Percentiles rank a stretch among this genome's conserved stretches.
Evolutionary conservation across 2,329 filamentous ascomycete species (phyloP).

Genomic region (Colletotrichum navitas): DNA sequence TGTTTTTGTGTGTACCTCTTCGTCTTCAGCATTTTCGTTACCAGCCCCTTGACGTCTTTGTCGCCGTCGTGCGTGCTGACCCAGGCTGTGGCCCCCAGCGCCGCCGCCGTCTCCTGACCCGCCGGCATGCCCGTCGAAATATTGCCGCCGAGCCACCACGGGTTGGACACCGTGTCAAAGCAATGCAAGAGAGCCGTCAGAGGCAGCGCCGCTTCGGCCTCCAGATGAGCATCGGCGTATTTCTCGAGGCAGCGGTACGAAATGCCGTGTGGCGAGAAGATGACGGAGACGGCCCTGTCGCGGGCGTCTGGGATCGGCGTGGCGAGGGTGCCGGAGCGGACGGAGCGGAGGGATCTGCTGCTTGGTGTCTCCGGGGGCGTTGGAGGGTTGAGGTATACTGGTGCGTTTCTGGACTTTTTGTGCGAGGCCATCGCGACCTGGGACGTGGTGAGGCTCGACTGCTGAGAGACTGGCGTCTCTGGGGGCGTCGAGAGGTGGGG

Average conservation of each 20-base stretch:
- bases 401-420: constrained; percentile 36
- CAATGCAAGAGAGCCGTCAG: constrained; percentile 74
- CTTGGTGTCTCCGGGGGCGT: constrained; percentile 54
- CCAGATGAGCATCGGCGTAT: constrained; percentile 69
- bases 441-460: constrained; percentile 33
- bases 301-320: constrained; percentile 48
- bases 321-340: constrained; percentile 53
- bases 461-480: constrained; percentile 46
- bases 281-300: constrained; percentile 66
- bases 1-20: constrained; percentile 59
- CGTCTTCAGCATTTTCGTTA: constrained; percentile 63
- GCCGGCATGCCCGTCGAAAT: constrained; percentile 68
- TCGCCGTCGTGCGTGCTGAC: constrained; percentile 72
- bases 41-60: constrained; percentile 67
- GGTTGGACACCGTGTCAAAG: constrained; percentile 70
- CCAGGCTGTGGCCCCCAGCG: constrained; percentile 68
- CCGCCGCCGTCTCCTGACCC: constrained; percentile 68
- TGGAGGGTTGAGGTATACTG: constrained; percentile 47
- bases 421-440: constrained; percentile 16
- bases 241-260: constrained; percentile 64
- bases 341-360: constrained; percentile 49
- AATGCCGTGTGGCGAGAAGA: constrained; percentile 76
- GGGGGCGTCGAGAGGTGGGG: constrained; percentile 34
- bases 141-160: constrained; percentile 72
- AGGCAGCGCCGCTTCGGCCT: constrained; percentile 68